These are phyloP conservation scores for Phaeosphaeria sp. DNA, from an alignment of 2,329 filamentous ascomycete genomes.

Conservation along the genomic window DNA sequence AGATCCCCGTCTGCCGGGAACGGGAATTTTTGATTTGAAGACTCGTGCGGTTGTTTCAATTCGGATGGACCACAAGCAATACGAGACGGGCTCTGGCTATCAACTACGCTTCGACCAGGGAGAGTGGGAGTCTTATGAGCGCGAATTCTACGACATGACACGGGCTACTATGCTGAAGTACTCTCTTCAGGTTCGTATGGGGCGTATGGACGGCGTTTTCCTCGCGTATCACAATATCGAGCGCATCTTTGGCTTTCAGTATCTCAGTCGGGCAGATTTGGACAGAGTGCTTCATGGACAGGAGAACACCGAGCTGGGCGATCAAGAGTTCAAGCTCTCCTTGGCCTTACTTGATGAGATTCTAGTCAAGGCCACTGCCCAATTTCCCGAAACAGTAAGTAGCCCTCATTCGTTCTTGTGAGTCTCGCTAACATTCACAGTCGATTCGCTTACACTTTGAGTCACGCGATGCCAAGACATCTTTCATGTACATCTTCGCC, in stretches of 20 bases:
- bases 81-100: conserved; percentile 80
- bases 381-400: conserved; percentile 70
- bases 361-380: conserved; percentile 74
- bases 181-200: conserved; percentile 94
- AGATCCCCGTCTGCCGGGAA: conserved; percentile 84
- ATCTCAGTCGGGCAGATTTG: conserved; percentile 85
- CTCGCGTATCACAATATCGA: conserved; percentile 95
- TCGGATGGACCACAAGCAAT: conserved; percentile 80
- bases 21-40: conserved; percentile 95
- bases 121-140: conserved; percentile 87
- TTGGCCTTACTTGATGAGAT: conserved; percentile 79
- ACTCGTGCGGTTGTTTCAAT: conserved; percentile 91
- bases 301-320: conserved; percentile 69
- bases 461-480: conserved; percentile 65
- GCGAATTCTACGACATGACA: conserved; percentile 97
- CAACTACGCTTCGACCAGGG: conserved; percentile 81
- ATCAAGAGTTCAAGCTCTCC: conserved; percentile 85
- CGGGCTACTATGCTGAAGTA: conserved; percentile 95
- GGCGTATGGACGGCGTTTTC: conserved; percentile 98
- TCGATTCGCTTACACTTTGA: conserved; percentile 85
- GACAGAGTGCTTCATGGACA: conserved; percentile 89
- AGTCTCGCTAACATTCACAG: conserved; percentile 32
- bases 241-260: conserved; percentile 97
- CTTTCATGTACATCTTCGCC: conserved; percentile 88
- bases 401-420: not conserved